A percentile compares a stretch with the other conserved stretches of the same genome.
phyloP scores from a whole-genome alignment of 108 stramenopile species.

The Cyclotella choctawhatcheeana region DNA sequence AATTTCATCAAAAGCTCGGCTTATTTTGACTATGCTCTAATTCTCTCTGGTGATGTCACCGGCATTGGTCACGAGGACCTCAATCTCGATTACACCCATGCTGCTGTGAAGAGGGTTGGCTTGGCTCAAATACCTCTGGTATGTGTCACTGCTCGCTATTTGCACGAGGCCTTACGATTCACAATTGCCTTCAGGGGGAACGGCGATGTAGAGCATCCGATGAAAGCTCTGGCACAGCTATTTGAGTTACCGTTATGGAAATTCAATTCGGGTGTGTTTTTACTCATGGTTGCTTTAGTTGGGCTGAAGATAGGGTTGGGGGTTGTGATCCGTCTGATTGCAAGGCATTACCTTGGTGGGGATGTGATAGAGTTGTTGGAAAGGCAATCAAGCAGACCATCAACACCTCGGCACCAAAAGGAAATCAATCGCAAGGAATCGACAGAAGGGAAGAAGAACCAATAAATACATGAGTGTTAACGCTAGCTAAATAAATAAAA shows the following conservation, averaged over 20 bases:
- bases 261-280: constrained; percentile 26
- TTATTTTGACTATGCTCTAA: constrained; percentile 84
- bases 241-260: constrained; percentile 36
- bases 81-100: constrained; percentile 91
- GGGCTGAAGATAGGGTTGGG: constrained; percentile 37
- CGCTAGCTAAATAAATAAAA: neutral
- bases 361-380: constrained; percentile 15
- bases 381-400: constrained; percentile 9
- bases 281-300: constrained; percentile 30
- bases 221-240: constrained; percentile 30
- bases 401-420: neutral
- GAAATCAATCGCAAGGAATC: neutral
- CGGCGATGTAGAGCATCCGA: constrained; percentile 33
- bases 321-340: constrained; percentile 28
- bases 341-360: constrained; percentile 33
- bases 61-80: constrained; percentile 88
- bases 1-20: constrained; percentile 85
- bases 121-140: constrained; percentile 93
- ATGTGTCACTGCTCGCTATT: constrained; percentile 86
- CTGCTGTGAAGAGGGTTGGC: constrained; percentile 92
- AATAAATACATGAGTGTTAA: neutral
- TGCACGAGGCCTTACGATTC: constrained; percentile 79
- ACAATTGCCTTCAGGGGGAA: constrained; percentile 40
- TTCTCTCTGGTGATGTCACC: constrained; percentile 90
- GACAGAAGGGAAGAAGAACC: constrained; percentile 10